Evolutionary conservation across 495 filamentous ascomycete genomes (phyloP).

Genomic region (Trichoderma gamsii): DNA sequence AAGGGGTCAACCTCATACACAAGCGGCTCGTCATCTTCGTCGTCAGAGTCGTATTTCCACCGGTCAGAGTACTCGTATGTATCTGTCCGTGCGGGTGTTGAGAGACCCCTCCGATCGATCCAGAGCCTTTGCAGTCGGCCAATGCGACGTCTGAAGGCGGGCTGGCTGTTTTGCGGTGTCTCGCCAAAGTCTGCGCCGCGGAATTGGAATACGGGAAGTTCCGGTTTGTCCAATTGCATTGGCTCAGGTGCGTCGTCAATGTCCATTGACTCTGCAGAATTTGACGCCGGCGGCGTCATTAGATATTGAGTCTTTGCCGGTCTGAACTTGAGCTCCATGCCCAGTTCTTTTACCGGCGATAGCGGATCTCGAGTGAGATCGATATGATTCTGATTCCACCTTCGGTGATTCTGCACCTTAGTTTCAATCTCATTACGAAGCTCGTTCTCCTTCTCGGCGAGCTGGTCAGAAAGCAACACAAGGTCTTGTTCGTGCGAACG

Average conservation of each 20-base stretch:
- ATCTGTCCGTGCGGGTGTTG: constrained; percentile 47
- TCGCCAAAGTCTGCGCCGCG: constrained; percentile 29
- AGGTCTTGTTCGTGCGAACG: constrained; percentile 69
- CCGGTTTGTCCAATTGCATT: constrained; percentile 34
- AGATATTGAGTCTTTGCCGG: constrained; percentile 76
- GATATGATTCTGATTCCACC: constrained; percentile 78
- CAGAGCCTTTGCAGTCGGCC: constrained; percentile 73
- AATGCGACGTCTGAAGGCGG: constrained; percentile 61
- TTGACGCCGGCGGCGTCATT: constrained; percentile 79
- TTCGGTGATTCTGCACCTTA: constrained; percentile 73
- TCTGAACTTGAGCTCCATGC: constrained; percentile 54
- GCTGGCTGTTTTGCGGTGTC: constrained; percentile 29
- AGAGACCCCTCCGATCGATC: constrained; percentile 66
- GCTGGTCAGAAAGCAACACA: constrained; percentile 62
- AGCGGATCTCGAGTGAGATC: constrained; percentile 79
- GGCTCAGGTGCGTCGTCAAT: constrained; percentile 39
- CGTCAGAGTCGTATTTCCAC: constrained; percentile 73
- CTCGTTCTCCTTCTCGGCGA: constrained; percentile 75
- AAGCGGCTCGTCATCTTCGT: constrained; percentile 63
- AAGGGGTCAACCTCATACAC: constrained; percentile 64
- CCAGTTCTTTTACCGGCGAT: constrained; percentile 61
- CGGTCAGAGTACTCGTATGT: constrained; percentile 56
- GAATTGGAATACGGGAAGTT: constrained; percentile 29
- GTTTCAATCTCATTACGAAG: constrained; percentile 71
- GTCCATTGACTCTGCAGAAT: constrained; percentile 56